Evolutionary conservation across 768 basidiomycete genomes (phyloP).

Genomic region (Tulasnella sp.): DNA sequence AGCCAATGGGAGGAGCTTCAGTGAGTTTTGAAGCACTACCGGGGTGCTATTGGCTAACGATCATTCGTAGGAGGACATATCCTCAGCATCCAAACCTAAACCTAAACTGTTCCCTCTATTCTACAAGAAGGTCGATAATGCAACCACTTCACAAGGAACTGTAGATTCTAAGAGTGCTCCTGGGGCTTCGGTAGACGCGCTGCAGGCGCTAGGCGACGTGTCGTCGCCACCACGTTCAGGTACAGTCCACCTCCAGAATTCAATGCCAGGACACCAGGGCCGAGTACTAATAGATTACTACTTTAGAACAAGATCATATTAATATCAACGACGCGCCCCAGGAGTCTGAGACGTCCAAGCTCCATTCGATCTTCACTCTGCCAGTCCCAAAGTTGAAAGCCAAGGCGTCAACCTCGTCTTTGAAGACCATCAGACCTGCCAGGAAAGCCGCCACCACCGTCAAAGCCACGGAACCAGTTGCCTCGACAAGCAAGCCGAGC

Average conservation of each 20-base stretch:
- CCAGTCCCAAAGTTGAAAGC: slow-evolving; percentile 6
- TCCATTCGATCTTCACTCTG: slow-evolving; percentile 8
- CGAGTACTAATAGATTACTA: neutral
- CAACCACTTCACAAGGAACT: neutral
- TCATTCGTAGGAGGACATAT: too few species aligned
- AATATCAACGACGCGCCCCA: neutral
- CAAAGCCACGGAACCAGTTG: neutral
- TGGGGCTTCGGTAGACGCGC: neutral
- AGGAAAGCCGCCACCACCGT: neutral
- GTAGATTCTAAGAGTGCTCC: neutral
- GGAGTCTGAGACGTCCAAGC: neutral
- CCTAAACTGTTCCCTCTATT: slow-evolving; percentile 13
- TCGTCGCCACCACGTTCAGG: slow-evolving; percentile 7
- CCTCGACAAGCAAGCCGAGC: too few species aligned
- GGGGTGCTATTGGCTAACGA: too few species aligned
- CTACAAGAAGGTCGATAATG: slow-evolving; percentile 1
- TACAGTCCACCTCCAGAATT: neutral
- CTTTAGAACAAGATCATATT: neutral
- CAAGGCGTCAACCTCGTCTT: neutral
- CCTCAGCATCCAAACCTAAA: neutral
- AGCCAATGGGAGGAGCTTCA: too few species aligned
- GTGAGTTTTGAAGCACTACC: too few species aligned
- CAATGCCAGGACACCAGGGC: too few species aligned
- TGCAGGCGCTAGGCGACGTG: neutral
- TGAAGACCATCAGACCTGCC: neutral